A percentile compares a stretch with the other conserved stretches of the same genome.
These are phyloP conservation scores for Pseudozyma thailandica DNA, from an alignment of 1,284 basidiomycete genomes.

Conservation along the genomic window DNA sequence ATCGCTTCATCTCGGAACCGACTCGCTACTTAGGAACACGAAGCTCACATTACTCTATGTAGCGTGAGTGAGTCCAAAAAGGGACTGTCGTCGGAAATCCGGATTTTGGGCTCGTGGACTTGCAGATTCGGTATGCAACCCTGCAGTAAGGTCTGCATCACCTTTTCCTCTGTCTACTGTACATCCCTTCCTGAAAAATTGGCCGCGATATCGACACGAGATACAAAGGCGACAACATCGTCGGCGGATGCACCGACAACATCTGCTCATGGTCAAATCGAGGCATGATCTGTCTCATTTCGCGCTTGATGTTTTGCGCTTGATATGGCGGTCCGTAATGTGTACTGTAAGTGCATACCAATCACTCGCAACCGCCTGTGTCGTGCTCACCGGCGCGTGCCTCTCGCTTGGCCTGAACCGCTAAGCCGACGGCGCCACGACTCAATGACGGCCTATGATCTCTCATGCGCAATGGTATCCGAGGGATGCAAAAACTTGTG, in stretches of 20 bases:
- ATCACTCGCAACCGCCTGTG: too few relatives aligned
- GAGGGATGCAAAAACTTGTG: too few relatives aligned
- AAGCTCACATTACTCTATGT: not conserved
- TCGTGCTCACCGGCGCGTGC: too few relatives aligned
- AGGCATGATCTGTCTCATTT: not conserved
- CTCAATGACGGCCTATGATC: too few relatives aligned
- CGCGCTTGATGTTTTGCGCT: not conserved
- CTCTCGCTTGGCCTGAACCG: too few relatives aligned
- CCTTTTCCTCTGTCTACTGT: not conserved
- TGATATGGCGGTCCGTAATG: too few relatives aligned
- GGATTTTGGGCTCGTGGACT: not conserved
- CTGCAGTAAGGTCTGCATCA: not conserved
- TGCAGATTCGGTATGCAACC: not conserved
- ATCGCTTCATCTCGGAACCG: too few relatives aligned
- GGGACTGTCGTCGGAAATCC: slow-evolving; percentile 8
- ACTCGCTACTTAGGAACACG: not conserved
- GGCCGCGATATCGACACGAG: not conserved
- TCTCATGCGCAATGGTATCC: too few relatives aligned
- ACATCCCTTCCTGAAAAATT: too few relatives aligned
- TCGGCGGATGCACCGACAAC: not conserved
- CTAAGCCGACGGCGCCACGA: too few relatives aligned
- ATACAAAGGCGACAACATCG: not conserved
- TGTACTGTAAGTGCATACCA: too few relatives aligned
- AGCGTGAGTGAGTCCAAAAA: too few relatives aligned
- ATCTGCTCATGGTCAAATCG: not conserved